Evolutionary conservation across 148 eudicot species (phyloP), one percentile per base, ranked within the genome.

Genomic region (Fagopyrum homotropicum): DNA sequence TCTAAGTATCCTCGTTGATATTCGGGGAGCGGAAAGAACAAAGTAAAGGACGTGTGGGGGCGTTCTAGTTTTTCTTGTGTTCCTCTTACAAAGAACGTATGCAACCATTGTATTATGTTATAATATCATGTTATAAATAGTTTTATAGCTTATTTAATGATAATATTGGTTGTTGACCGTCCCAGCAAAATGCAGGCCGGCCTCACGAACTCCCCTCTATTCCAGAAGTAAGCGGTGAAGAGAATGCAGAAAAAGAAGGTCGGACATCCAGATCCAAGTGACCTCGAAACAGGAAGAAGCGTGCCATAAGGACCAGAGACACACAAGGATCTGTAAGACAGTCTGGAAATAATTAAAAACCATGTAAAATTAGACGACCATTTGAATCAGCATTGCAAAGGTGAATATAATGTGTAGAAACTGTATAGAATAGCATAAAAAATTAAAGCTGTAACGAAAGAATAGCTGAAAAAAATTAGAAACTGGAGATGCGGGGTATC

Each of bases 181-280:
- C 77, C 89, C 98, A 30, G 97, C 99, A 57, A 96, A 90, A 77
- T 98, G 75, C 75, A 92, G 98, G 35, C 97, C 99, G 99, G 99
- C 98, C 94, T 55, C 93, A 88, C 48, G 99, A 90, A 72, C 91
- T 90, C 72, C 87, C 92, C 44, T 51, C 90, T 49, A 76, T 17
- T 74, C 86, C 76, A 55, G 87, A 82, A 76, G 79, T 66, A 48
- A 80, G 73, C 40, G 75, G 52, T 44, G 51, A 64, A 30, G 93
- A 83, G 57, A 95, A 89, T 81, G 84, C 76, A 48, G 69, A 84
- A 43, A 74, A 88, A 70, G 90, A 88, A 81, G 66, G 84, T 46
- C 86, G 92, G 56, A 46, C 88, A 19, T 76, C 73, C 70, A 83
- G 79, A 81, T 75, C 84, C 75, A 92, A 82, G 78, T 89, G 86